Conservation (phyloP, 176 grass and related monocot species). For the Carex cristatella region DNA sequence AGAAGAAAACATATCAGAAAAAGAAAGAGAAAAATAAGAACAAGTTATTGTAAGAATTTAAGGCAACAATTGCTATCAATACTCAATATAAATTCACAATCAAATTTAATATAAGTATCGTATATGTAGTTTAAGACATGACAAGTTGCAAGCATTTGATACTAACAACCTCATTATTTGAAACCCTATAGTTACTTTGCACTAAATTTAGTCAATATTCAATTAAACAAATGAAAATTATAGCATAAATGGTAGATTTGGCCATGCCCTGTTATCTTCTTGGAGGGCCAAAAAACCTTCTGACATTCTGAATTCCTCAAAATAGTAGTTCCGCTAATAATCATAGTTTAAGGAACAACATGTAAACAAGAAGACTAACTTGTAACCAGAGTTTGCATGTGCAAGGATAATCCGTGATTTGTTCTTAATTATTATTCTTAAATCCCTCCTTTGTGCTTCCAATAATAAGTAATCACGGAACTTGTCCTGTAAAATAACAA, state of each 20-base stretch:
- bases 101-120: background rate
- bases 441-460: conserved; percentile 74
- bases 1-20: background rate
- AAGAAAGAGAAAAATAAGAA: background rate
- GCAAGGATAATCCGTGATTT: conserved; percentile 81
- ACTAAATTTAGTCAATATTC: no score
- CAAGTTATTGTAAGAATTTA: background rate
- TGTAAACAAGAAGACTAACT: conserved; percentile 49
- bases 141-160: background rate
- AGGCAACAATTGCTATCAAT: background rate
- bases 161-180: background rate
- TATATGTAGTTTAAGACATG: background rate
- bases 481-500: conserved; percentile 59
- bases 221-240: background rate
- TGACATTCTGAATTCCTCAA: background rate
- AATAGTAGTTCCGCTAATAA: background rate
- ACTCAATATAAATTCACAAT: background rate
- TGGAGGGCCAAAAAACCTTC: background rate
- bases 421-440: conserved; percentile 89
- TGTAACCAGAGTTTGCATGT: conserved; percentile 91
- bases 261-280: background rate
- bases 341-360: conserved; percentile 4
- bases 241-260: background rate
- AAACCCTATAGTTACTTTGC: background rate
- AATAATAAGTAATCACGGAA: conserved; percentile 94